These are phyloP conservation scores for Hebeloma cylindrosporum DNA, from an alignment of 768 basidiomycete genomes.

Conservation along the genomic window DNA sequence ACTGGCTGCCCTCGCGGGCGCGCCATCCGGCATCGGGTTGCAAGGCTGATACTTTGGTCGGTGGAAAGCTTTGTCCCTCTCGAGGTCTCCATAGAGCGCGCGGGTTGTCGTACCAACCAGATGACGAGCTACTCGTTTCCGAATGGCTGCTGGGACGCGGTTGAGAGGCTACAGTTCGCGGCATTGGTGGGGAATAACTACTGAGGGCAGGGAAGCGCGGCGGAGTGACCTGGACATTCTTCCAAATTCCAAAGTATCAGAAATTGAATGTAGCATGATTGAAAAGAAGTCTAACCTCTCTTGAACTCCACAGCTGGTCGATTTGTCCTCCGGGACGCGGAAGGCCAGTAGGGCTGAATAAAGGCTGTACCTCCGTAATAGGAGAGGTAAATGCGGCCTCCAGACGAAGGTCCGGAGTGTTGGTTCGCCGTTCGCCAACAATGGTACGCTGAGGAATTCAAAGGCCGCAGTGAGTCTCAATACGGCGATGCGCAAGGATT, in stretches of 20 bases:
- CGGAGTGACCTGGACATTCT: constrained; percentile 21
- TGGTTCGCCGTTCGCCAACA: constrained; percentile 18
- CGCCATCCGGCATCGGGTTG: constrained; percentile 4
- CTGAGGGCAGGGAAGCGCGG: not conserved
- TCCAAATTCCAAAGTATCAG: not conserved
- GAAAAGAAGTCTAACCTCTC: constrained; percentile 24
- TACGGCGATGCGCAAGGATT: too few species aligned
- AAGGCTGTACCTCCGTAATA: constrained; percentile 32
- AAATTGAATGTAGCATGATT: constrained; percentile 1
- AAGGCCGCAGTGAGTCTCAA: not conserved
- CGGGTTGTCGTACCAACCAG: not conserved
- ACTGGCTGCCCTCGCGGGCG: constrained; percentile 3
- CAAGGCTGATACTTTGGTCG: not conserved
- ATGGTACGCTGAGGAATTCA: constrained; percentile 22
- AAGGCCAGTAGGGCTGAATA: constrained; percentile 33
- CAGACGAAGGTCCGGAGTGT: constrained; percentile 32
- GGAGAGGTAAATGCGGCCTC: constrained; percentile 31
- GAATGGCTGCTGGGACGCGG: too few species aligned
- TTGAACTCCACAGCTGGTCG: constrained; percentile 33
- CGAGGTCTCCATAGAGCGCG: not conserved
- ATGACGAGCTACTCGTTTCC: too few species aligned
- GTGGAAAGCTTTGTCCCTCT: not conserved
- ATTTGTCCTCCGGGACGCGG: constrained; percentile 34
- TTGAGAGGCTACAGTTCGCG: too few species aligned
- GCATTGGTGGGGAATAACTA: not conserved